These are phyloP conservation scores for Plasmodium malariae DNA, from an alignment of 169 alveolate species.

Conservation along the genomic window DNA sequence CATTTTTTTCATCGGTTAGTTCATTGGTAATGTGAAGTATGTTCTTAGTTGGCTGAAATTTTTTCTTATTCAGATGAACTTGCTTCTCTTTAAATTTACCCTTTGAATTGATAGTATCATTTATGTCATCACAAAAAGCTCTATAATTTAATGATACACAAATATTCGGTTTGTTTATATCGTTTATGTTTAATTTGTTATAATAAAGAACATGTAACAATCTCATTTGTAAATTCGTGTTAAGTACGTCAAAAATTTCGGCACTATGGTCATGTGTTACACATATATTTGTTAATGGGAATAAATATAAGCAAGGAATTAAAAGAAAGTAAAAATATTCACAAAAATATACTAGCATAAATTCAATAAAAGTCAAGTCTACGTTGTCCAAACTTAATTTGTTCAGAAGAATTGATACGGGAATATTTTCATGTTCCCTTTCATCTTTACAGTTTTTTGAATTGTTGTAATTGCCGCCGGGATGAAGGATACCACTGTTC, in stretches of 20 bases:
- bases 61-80: background rate
- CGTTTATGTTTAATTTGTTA: constrained; percentile 27
- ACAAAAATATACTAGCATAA: constrained; percentile 11
- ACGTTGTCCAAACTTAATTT: background rate
- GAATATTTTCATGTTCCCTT: background rate
- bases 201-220: constrained; percentile 39
- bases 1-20: background rate
- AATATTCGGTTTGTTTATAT: background rate
- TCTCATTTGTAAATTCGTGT: constrained; percentile 29
- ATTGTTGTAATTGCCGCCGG: too few species aligned
- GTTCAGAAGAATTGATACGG: background rate
- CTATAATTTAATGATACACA: background rate
- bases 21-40: background rate
- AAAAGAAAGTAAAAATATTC: constrained; percentile 54
- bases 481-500: too few species aligned
- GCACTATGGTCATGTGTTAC: constrained; percentile 49
- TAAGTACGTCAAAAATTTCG: constrained; percentile 25
- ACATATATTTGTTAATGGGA: constrained; percentile 32
- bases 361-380: constrained; percentile 32
- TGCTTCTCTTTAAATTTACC: too few species aligned
- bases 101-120: background rate
- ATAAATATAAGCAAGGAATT: constrained; percentile 44
- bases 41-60: background rate
- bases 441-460: background rate
- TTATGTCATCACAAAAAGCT: background rate